These are phyloP conservation scores for Phylloporus rhodoxanthus DNA, from an alignment of 768 basidiomycete species.

Conservation along the genomic window DNA sequence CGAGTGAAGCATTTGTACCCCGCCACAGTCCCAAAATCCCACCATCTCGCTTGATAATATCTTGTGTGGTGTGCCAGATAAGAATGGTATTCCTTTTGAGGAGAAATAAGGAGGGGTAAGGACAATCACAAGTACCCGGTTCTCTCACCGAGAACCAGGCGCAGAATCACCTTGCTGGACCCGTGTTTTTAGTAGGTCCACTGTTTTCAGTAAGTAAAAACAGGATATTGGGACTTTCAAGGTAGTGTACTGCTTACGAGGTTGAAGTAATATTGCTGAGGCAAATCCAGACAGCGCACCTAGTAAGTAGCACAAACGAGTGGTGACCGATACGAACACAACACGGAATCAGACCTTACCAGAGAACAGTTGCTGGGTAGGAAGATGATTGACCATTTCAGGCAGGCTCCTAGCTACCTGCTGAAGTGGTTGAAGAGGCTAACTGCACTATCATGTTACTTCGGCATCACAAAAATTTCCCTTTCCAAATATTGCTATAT, in stretches of 20 bases:
- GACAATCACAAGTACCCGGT: background rate
- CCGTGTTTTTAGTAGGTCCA: conserved; percentile 90
- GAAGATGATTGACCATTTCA: conserved; percentile 21
- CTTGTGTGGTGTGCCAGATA: conserved; percentile 46
- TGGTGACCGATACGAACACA: background rate
- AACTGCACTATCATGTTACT: too few species aligned
- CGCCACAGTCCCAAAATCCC: conserved; percentile 80
- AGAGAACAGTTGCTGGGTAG: conserved; percentile 27
- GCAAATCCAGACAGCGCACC: conserved; percentile 77
- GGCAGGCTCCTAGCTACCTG: too few species aligned
- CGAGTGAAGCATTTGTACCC: conserved; percentile 76
- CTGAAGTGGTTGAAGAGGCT: too few species aligned
- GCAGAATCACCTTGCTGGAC: conserved; percentile 72
- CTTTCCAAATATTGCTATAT: too few species aligned
- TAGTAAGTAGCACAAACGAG: conserved; percentile 28
- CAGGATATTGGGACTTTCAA: background rate
- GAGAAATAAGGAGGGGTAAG: background rate
- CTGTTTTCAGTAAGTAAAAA: conserved; percentile 31
- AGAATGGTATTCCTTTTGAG: conserved; percentile 31
- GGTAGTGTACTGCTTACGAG: conserved; percentile 43
- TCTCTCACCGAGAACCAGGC: conserved; percentile 33
- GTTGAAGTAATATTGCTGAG: conserved; percentile 70
- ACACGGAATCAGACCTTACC: conserved; percentile 8
- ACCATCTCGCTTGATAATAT: conserved; percentile 62
- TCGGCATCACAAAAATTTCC: too few species aligned